These are phyloP conservation scores for Candida glucosophila DNA, from an alignment of 1,139 yeast genomes.

Conservation along the genomic window DNA sequence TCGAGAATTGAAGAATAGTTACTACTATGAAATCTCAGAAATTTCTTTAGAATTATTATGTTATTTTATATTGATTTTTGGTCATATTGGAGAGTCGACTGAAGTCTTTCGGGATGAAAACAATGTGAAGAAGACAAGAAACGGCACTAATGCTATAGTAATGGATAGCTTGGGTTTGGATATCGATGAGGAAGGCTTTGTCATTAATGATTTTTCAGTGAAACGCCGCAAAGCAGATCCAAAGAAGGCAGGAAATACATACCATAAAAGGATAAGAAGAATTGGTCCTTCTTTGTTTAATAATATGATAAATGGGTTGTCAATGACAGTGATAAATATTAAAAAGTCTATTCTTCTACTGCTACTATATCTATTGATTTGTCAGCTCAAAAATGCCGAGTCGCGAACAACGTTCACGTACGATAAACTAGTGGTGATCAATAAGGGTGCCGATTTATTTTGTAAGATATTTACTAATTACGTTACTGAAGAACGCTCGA, in stretches of 20 bases:
- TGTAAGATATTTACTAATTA: slow-evolving; percentile 33
- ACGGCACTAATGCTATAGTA: slow-evolving; percentile 15
- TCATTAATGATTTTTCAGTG: slow-evolving; percentile 38
- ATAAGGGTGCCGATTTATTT: slow-evolving; percentile 27
- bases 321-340: slow-evolving; percentile 37
- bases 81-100: slow-evolving; percentile 19
- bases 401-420: slow-evolving; percentile 7
- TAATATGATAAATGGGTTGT: slow-evolving; percentile 35
- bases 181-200: slow-evolving; percentile 41
- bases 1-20: slow-evolving; percentile 29
- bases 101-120: slow-evolving; percentile 8
- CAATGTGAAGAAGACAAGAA: slow-evolving; percentile 5
- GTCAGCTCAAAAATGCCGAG: slow-evolving; percentile 30
- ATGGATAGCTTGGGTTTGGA: slow-evolving; percentile 25
- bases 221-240: slow-evolving; percentile 22
- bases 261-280: slow-evolving; percentile 12
- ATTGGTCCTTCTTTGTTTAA: slow-evolving; percentile 37
- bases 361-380: slow-evolving; percentile 35
- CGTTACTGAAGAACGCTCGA: slow-evolving; percentile 8
- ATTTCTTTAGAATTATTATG: slow-evolving; percentile 33
- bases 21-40: slow-evolving; percentile 27
- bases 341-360: slow-evolving; percentile 37
- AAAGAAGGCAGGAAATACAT: slow-evolving; percentile 4
- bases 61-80: slow-evolving; percentile 31
- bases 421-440: slow-evolving; percentile 14